These are phyloP conservation scores for Thermomucor indicae-seudaticae DNA, from an alignment of 371 early-diverging fungal species.

Conservation along the genomic window DNA sequence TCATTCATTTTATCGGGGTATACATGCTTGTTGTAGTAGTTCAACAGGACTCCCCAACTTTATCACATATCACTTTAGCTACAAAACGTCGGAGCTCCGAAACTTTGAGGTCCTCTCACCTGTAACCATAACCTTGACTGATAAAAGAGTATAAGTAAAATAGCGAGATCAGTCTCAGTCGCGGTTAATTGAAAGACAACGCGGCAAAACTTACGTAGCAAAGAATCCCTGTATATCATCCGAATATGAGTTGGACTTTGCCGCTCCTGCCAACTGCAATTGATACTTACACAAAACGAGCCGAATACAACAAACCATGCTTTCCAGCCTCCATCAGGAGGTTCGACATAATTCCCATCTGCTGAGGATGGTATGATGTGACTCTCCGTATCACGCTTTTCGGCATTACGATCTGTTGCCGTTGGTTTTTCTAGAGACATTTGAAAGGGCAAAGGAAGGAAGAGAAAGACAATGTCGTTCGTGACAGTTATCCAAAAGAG, in stretches of 20 bases:
- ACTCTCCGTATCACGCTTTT: no score
- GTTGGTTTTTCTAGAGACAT: no score
- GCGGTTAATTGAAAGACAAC: neutral
- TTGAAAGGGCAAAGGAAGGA: no score
- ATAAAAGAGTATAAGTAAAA: neutral
- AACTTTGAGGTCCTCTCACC: conserved; percentile 5
- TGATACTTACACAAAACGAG: conserved; percentile 33
- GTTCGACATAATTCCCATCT: no score
- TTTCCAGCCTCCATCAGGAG: conserved; percentile 27
- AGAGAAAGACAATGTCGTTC: no score
- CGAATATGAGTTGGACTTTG: no score
- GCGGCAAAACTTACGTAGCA: conserved; percentile 19
- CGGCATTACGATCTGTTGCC: no score
- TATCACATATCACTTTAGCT: conserved; percentile 13
- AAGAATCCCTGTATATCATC: conserved; percentile 22
- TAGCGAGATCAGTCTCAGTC: neutral
- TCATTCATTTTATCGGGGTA: conserved; percentile 25
- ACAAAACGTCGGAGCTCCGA: neutral
- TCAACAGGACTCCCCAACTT: conserved; percentile 35
- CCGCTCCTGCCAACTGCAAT: no score
- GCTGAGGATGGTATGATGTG: no score
- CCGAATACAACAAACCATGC: conserved; percentile 44
- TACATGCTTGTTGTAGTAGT: conserved; percentile 21
- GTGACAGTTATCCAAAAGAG: no score
- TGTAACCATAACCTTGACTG: conserved; percentile 28